These are phyloP conservation scores for Talinum fruticosum DNA, from an alignment of 148 eudicot genomes.

Conservation along the genomic window DNA sequence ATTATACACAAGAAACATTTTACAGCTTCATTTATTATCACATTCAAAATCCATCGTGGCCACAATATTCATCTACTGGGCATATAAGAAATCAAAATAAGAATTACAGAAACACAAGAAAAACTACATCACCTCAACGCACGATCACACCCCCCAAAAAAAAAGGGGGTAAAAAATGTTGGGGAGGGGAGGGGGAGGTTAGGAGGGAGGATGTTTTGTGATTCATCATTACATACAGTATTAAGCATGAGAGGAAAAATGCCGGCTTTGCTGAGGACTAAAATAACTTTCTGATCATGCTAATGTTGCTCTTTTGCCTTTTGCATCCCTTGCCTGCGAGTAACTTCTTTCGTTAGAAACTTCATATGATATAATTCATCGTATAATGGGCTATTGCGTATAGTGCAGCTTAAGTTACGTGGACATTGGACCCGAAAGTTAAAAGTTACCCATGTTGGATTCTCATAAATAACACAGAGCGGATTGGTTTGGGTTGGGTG, in stretches of 20 bases:
- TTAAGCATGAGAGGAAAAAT: not conserved
- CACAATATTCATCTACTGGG: not conserved
- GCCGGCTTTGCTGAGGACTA: not conserved
- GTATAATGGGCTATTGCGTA: not conserved
- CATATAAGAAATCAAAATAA: not conserved
- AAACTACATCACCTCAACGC: not conserved
- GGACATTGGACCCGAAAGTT: not conserved
- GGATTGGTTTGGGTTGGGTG: too few relatives aligned
- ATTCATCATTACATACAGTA: not conserved
- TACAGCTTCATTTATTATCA: not conserved
- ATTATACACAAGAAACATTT: not conserved
- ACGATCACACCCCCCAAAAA: not conserved
- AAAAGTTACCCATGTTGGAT: not conserved
- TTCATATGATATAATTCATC: not conserved
- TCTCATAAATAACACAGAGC: not conserved
- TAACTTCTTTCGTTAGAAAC: conserved; percentile 10
- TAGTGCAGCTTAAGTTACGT: not conserved
- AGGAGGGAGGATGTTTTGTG: not conserved
- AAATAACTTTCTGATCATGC: conserved; percentile 31
- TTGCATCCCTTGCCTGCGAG: conserved; percentile 80
- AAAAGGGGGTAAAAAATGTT: not conserved
- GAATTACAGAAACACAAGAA: not conserved
- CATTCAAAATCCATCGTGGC: not conserved
- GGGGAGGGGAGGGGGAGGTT: not conserved
- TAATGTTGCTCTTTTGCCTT: conserved; percentile 91